These are phyloP conservation scores for Tulasnella sp. DNA, from an alignment of 768 basidiomycete genomes.

Conservation along the genomic window DNA sequence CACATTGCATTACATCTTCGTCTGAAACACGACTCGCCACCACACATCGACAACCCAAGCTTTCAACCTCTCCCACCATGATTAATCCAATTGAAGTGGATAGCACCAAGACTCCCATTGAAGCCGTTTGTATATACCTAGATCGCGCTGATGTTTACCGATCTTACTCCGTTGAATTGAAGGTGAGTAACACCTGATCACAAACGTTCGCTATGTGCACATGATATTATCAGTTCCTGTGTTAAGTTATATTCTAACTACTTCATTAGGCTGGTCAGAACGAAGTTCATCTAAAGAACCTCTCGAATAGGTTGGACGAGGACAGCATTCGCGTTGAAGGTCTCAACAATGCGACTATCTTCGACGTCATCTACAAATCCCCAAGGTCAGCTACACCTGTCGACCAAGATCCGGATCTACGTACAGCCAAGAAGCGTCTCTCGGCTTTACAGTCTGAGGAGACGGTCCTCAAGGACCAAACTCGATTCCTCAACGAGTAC, in stretches of 20 bases:
- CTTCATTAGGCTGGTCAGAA: neutral
- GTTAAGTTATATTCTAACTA: neutral
- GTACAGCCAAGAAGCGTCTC: neutral
- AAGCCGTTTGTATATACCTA: too few relatives aligned
- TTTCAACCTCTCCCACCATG: too few relatives aligned
- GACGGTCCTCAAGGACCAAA: slow-evolving; percentile 4
- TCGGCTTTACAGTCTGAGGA: neutral
- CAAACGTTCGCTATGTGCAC: too few relatives aligned
- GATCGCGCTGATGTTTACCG: too few relatives aligned
- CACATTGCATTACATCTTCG: too few relatives aligned
- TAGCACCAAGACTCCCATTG: too few relatives aligned
- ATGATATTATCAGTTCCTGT: slow-evolving; percentile 4
- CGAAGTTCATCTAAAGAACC: neutral
- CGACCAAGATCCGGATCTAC: neutral
- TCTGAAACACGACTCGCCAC: too few relatives aligned
- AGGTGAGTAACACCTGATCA: too few relatives aligned
- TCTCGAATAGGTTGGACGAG: slow-evolving; percentile 8
- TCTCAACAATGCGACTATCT: slow-evolving; percentile 17
- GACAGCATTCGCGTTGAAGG: slow-evolving; percentile 19
- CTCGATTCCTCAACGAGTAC: neutral
- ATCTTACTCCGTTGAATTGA: too few relatives aligned
- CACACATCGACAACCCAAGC: too few relatives aligned
- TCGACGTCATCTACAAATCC: slow-evolving; percentile 17
- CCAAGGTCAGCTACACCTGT: neutral
- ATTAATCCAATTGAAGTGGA: too few relatives aligned